Conservation (phyloP, 2,329 filamentous ascomycete genomes). For the Escovopsis sp. region DNA sequence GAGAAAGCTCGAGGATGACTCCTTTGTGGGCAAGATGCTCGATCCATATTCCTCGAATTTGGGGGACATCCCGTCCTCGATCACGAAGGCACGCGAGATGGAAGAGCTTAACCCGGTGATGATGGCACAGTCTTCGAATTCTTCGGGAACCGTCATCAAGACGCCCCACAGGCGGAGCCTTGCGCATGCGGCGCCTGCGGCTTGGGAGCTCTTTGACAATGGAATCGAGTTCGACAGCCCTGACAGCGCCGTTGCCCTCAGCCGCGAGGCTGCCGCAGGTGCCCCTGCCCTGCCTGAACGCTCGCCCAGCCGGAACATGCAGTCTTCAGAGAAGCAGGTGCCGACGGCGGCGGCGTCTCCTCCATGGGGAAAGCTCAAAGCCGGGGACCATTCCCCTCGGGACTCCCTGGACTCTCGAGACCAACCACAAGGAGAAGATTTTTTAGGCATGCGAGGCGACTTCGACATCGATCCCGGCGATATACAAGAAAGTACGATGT, state of each 20-base stretch:
- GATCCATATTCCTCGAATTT: background rate
- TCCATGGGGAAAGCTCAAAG: too few relatives aligned
- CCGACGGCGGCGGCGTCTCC: too few relatives aligned
- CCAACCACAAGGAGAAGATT: constrained; percentile 8
- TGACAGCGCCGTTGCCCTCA: background rate
- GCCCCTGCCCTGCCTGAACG: background rate
- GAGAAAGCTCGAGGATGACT: background rate
- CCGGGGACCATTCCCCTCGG: too few relatives aligned
- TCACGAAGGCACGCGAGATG: background rate
- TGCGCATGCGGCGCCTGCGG: constrained; percentile 10
- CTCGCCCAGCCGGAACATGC: too few relatives aligned
- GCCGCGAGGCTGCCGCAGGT: background rate
- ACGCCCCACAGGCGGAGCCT: constrained; percentile 16
- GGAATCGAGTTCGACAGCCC: constrained; percentile 16
- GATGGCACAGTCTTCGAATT: constrained; percentile 10
- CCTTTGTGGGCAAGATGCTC: background rate
- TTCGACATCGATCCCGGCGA: constrained; percentile 6
- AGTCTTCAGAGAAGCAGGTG: too few relatives aligned
- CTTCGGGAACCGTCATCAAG: constrained; percentile 24
- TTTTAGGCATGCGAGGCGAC: constrained; percentile 22
- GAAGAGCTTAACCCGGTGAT: background rate
- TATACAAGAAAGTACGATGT: background rate
- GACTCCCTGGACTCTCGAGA: background rate
- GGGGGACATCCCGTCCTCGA: background rate
- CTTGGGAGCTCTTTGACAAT: constrained; percentile 18